Evolutionary conservation across 208 protist genomes (phyloP), one percentile per base, ranked within the genome.

Genomic region (Wallacemonas sp.): DNA sequence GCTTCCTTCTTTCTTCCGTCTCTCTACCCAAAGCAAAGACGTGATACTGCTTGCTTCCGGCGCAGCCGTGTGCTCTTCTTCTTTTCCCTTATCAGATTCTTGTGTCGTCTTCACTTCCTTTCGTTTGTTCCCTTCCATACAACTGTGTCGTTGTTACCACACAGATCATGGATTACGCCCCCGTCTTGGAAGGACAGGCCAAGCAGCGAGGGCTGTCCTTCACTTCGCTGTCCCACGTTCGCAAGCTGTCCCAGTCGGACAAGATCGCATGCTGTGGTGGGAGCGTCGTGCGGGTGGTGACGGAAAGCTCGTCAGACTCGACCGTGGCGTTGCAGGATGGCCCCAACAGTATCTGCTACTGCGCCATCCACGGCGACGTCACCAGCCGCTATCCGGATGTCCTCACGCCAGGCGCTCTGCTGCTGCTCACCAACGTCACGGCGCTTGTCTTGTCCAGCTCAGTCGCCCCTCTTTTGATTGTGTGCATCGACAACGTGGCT

Each of bases 221-320:
- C 29, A 89, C 81, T 0, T 60, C 83, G 1, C 65, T 95, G 0
- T 71, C 55, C 5, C 67, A 84, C 5, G 74, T 92, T 11, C 48
- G 16, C 29, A 39, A 41, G 1, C 30, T 76, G 16, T 60, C 78
- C 1, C 62, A 65, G 17, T 90, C 90, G 16, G 64, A 77, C 29
- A 95, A 93, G 54, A 61, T 95, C 2, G 69, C 66, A 17, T 93
- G 85, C 72, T 95, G 90, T 38, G 90, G 90, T 16, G 90, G 90
- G 6, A 44, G 85, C 58, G 80, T 95, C 38, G 78, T 74, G 19
- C 76, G 77, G 16, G 41, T 95, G 23, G 81, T 88, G 49, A 85
- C 79, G 12, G 90, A 95, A 65, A 92, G 83, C 61, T 76, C 86
- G 16, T 73, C 78, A 2, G 90, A 95, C 78, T 88, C 87, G 21